Evolutionary conservation across 371 early-diverging fungal species (phyloP).

Genomic region (Mucor saturninus): DNA sequence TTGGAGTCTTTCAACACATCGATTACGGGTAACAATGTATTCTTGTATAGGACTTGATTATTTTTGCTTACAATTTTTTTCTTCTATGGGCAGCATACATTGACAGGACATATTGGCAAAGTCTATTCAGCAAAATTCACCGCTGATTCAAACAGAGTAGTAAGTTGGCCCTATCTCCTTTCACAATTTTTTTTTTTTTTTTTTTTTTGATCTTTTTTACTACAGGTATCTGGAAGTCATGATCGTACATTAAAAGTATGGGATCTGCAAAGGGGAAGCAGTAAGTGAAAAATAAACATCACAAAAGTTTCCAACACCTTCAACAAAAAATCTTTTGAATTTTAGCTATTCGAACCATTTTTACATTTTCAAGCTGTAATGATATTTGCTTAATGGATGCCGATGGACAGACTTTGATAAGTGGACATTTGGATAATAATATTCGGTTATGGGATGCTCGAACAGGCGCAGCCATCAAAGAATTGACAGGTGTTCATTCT

Average conservation of each 20-base stretch:
- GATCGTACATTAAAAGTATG: slow-evolving; percentile 96
- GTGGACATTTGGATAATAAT: slow-evolving; percentile 93
- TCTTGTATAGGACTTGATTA: too few relatives aligned
- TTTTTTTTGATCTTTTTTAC: too few relatives aligned
- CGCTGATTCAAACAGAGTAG: slow-evolving; percentile 78
- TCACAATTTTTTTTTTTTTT: too few relatives aligned
- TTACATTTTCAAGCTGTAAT: slow-evolving; percentile 93
- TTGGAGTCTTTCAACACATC: slow-evolving; percentile 80
- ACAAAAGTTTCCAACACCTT: too few relatives aligned
- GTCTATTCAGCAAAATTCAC: slow-evolving; percentile 89
- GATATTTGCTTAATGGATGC: slow-evolving; percentile 85
- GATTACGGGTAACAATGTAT: slow-evolving; percentile 55
- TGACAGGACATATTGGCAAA: slow-evolving; percentile 95
- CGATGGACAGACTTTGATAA: slow-evolving; percentile 83
- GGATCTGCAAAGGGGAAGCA: slow-evolving; percentile 89
- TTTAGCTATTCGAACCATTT: slow-evolving; percentile 82
- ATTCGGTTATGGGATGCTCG: slow-evolving; percentile 91
- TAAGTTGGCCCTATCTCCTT: slow-evolving; percentile 29
- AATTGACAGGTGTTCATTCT: slow-evolving; percentile 81
- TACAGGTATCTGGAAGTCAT: slow-evolving; percentile 88
- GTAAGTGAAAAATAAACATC: slow-evolving; percentile 45
- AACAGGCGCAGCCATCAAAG: slow-evolving; percentile 81
- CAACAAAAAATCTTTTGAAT: too few relatives aligned
- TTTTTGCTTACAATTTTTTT: not conserved
- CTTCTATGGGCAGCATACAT: slow-evolving; percentile 68